A percentile compares a stretch with the other conserved stretches of the same genome.
Evolutionary conservation across 2,329 filamentous ascomycete species (phyloP).

Genomic region (Microdochium paspali): DNA sequence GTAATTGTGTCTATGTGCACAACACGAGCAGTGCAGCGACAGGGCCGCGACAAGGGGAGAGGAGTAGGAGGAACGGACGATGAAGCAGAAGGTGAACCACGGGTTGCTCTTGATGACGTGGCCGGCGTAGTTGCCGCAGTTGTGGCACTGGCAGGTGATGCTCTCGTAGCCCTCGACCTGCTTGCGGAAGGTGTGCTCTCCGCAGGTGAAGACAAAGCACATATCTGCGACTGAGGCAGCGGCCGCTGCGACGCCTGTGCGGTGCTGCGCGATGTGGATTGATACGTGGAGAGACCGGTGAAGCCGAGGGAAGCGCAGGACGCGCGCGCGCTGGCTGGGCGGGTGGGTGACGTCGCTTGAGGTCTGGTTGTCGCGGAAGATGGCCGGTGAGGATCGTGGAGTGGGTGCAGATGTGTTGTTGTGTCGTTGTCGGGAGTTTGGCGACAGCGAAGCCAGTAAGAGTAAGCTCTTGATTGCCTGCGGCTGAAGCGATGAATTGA

Average conservation of each 20-base stretch:
- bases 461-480: no score
- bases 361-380: no score
- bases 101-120: constrained; percentile 53
- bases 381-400: no score
- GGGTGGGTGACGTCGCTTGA: no score
- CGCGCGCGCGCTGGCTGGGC: no score
- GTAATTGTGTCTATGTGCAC: no score
- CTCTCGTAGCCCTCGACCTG: constrained; percentile 52
- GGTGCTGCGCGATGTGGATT: neutral
- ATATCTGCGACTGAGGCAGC: constrained; percentile 20
- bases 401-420: no score
- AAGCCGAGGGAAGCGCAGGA: no score
- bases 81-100: constrained; percentile 75
- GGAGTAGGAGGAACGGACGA: constrained; percentile 35
- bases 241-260: neutral
- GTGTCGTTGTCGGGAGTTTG: no score
- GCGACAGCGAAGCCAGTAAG: no score
- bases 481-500: no score
- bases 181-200: constrained; percentile 51
- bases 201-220: constrained; percentile 55
- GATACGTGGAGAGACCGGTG: neutral
- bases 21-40: no score
- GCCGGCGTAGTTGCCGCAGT: constrained; percentile 56
- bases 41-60: neutral
- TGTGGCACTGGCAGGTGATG: constrained; percentile 52